Conservation (phyloP, 2,329 filamentous ascomycete species). For the Geosmithia flava region DNA sequence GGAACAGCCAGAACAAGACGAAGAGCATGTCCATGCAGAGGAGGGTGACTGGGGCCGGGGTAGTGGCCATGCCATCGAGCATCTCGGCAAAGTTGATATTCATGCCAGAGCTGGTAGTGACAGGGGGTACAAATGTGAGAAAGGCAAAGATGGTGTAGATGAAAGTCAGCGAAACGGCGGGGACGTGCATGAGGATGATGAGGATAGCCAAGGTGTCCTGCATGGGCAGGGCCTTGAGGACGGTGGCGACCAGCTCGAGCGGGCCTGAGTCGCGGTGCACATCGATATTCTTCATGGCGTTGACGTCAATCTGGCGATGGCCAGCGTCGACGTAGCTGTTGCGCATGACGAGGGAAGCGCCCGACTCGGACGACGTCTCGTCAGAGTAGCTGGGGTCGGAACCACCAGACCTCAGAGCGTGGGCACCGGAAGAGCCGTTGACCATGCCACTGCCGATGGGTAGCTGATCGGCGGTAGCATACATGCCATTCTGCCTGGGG, state of each 20-base stretch:
- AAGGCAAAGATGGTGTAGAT: slow-evolving; percentile 89
- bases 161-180: slow-evolving; percentile 74
- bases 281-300: slow-evolving; percentile 53
- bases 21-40: slow-evolving; percentile 74
- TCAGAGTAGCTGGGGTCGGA: slow-evolving; percentile 44
- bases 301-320: slow-evolving; percentile 58
- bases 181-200: slow-evolving; percentile 87
- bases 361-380: slow-evolving; percentile 42
- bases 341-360: slow-evolving; percentile 24
- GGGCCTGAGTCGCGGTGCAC: slow-evolving; percentile 61
- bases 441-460: slow-evolving; percentile 3
- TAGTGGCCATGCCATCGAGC: slow-evolving; percentile 76
- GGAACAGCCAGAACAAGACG: slow-evolving; percentile 73
- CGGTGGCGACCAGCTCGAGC: slow-evolving; percentile 69
- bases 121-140: slow-evolving; percentile 80
- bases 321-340: slow-evolving; percentile 28
- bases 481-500: slow-evolving; percentile 14
- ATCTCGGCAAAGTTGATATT: slow-evolving; percentile 82
- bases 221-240: slow-evolving; percentile 79
- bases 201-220: slow-evolving; percentile 94
- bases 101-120: slow-evolving; percentile 63
- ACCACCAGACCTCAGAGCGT: slow-evolving; percentile 17
- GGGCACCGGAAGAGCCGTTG: not conserved
- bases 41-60: slow-evolving; percentile 75
- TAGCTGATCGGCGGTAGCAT: slow-evolving; percentile 3